phyloP scores from a whole-genome alignment of 148 eudicot genomes.

The Heliosperma pusillum region DNA sequence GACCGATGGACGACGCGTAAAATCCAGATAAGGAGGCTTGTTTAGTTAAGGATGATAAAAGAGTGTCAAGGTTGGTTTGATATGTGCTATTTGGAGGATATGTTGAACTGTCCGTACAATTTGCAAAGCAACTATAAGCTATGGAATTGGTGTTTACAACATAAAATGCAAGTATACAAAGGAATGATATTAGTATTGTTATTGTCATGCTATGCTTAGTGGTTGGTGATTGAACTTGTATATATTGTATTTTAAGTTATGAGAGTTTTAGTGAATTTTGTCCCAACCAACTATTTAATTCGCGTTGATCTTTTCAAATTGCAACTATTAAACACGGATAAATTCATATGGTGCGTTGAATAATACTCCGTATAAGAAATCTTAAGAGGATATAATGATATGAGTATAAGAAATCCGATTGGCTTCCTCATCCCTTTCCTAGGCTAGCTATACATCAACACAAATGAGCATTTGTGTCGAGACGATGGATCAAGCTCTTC shows the following conservation, averaged over 20 bases:
- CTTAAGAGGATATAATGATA: too few relatives aligned
- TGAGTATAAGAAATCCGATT: too few relatives aligned
- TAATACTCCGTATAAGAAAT: too few relatives aligned
- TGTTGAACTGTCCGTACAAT: conserved; percentile 13
- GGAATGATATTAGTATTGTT: not conserved
- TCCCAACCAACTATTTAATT: too few relatives aligned
- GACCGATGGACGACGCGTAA: conserved; percentile 14
- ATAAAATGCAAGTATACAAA: not conserved
- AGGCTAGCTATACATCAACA: too few relatives aligned
- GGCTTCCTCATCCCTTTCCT: too few relatives aligned
- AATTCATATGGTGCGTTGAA: not conserved
- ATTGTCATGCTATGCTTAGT: not conserved
- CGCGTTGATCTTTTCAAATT: too few relatives aligned
- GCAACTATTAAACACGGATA: too few relatives aligned
- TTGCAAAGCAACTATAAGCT: conserved; percentile 3
- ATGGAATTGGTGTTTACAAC: not conserved
- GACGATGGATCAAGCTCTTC: too few relatives aligned
- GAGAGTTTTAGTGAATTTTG: not conserved
- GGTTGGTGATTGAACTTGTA: not conserved
- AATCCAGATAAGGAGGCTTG: conserved; percentile 10
- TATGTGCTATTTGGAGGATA: conserved; percentile 16
- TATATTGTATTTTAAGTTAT: too few relatives aligned
- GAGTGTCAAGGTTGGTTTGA: conserved; percentile 16
- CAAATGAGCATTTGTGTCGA: too few relatives aligned
- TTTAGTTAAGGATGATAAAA: conserved; percentile 5